These are phyloP conservation scores for Beauveria sp. DNA, from an alignment of 2,329 filamentous ascomycete species.

Conservation along the genomic window DNA sequence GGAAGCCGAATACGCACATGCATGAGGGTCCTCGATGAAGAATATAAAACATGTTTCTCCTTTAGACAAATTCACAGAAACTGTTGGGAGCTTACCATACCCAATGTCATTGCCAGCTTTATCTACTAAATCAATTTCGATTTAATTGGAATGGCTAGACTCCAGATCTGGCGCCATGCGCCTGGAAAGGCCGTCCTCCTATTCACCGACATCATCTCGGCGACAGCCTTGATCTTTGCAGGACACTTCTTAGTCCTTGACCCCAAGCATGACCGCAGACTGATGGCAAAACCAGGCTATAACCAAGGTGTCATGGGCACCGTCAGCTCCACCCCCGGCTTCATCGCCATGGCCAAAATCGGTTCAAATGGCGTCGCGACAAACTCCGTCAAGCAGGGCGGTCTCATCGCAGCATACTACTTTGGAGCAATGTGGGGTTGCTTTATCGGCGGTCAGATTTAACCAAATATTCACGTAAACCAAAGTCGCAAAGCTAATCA, in stretches of 20 bases:
- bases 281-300: slow-evolving; percentile 30
- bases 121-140: too few species aligned
- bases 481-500: neutral
- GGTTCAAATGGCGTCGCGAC: slow-evolving; percentile 40
- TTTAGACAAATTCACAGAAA: neutral
- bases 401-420: slow-evolving; percentile 46
- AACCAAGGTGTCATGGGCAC: slow-evolving; percentile 48
- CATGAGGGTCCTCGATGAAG: neutral
- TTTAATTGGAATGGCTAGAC: slow-evolving; percentile 11
- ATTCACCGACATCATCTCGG: slow-evolving; percentile 17
- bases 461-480: neutral
- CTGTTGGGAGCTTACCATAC: too few species aligned
- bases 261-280: neutral
- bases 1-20: neutral
- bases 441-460: slow-evolving; percentile 33
- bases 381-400: slow-evolving; percentile 40
- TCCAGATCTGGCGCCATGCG: slow-evolving; percentile 16
- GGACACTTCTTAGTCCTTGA: slow-evolving; percentile 3
- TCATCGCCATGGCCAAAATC: slow-evolving; percentile 36
- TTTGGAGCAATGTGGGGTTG: slow-evolving; percentile 42
- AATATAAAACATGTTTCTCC: neutral
- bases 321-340: slow-evolving; percentile 35
- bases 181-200: slow-evolving; percentile 17
- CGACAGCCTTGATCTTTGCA: slow-evolving; percentile 18
- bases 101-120: too few species aligned